phyloP scores from a whole-genome alignment of 331 rosid species.

The Malus hybrid region DNA sequence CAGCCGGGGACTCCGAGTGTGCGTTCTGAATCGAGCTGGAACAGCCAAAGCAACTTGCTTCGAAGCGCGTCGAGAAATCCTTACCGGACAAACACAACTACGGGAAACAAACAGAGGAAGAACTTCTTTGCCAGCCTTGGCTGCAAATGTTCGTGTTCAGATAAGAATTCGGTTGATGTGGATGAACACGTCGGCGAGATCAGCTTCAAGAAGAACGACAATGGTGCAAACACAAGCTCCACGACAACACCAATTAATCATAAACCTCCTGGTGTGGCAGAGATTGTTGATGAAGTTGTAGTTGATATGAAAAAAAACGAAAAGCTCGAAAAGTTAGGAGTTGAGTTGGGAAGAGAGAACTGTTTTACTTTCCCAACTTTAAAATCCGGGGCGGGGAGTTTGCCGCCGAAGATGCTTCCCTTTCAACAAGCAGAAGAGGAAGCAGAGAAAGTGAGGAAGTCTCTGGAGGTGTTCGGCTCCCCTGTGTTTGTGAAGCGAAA shows the following conservation, averaged over 20 bases:
- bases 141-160: slow-evolving; percentile 66
- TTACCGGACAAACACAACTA: slow-evolving; percentile 8
- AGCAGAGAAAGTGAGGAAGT: slow-evolving; percentile 41
- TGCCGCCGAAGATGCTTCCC: slow-evolving; percentile 31
- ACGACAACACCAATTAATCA: slow-evolving; percentile 21
- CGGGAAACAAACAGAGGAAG: slow-evolving; percentile 30
- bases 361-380: slow-evolving; percentile 21
- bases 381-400: slow-evolving; percentile 19
- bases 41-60: slow-evolving; percentile 62
- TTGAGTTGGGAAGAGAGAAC: slow-evolving; percentile 23
- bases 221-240: slow-evolving; percentile 1
- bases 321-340: slow-evolving; percentile 28
- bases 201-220: slow-evolving; percentile 27
- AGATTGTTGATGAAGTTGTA: slow-evolving; percentile 18
- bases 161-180: slow-evolving; percentile 56
- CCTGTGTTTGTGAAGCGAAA: slow-evolving; percentile 44
- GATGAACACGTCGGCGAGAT: slow-evolving; percentile 38
- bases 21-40: slow-evolving; percentile 70
- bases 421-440: slow-evolving; percentile 25
- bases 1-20: slow-evolving; percentile 59
- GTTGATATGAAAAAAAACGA: slow-evolving; percentile 5
- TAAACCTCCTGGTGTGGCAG: neutral
- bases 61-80: slow-evolving; percentile 23
- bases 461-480: slow-evolving; percentile 76
- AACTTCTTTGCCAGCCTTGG: slow-evolving; percentile 50